Evolutionary conservation across 2,329 filamentous ascomycete genomes (phyloP).

Genomic region (Sporothrix sp.): DNA sequence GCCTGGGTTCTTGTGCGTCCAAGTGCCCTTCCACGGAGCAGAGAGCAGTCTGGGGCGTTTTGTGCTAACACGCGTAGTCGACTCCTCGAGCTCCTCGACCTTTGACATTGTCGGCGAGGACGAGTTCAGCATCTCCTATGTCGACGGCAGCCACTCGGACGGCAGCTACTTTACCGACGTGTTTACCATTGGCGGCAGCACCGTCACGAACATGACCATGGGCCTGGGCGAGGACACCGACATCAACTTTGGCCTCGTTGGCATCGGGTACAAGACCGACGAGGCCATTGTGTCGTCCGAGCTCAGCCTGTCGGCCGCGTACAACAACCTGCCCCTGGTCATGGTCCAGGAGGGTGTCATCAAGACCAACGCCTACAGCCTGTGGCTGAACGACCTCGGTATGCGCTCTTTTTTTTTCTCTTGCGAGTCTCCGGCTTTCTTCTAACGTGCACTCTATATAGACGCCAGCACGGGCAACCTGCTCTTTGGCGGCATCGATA

Average conservation of each 20-base stretch:
- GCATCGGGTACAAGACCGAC: slow-evolving; percentile 49
- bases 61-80: slow-evolving; percentile 29
- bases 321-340: slow-evolving; percentile 53
- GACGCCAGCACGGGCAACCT: slow-evolving; percentile 57
- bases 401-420: slow-evolving; percentile 9
- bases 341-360: slow-evolving; percentile 55
- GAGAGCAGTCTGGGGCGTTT: neutral
- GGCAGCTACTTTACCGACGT: slow-evolving; percentile 52
- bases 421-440: slow-evolving; percentile 19
- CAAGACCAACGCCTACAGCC: slow-evolving; percentile 57
- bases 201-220: slow-evolving; percentile 47
- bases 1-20: slow-evolving; percentile 21
- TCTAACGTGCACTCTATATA: slow-evolving; percentile 14
- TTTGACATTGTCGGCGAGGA: slow-evolving; percentile 33
- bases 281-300: slow-evolving; percentile 35
- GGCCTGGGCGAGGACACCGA: slow-evolving; percentile 46
- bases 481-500: slow-evolving; percentile 74
- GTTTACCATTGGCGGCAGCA: slow-evolving; percentile 44
- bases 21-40: neutral
- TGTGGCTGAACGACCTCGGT: slow-evolving; percentile 53
- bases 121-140: slow-evolving; percentile 50
- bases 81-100: slow-evolving; percentile 35
- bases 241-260: slow-evolving; percentile 48
- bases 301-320: slow-evolving; percentile 24
- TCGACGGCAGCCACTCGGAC: slow-evolving; percentile 46